Evolutionary conservation across 768 basidiomycete genomes (phyloP), one percentile per base, ranked within the genome.

Genomic region (Pisolithus sp.): DNA sequence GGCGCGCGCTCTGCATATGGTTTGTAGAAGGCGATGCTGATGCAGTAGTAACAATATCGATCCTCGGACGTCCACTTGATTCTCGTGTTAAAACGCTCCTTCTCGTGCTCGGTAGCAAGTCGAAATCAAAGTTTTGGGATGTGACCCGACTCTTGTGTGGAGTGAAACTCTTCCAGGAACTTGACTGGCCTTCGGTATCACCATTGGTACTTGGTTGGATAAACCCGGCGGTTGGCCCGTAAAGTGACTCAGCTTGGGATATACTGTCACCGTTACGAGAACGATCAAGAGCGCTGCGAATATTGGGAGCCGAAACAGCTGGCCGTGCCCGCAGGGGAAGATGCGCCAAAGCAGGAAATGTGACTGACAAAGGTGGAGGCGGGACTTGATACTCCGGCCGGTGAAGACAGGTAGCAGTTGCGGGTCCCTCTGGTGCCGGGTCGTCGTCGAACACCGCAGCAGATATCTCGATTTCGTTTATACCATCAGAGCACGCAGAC

Each of bases 371-470:
- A 13, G 51, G 61, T 12, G 57, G 45, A 0, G 52, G 15, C 30
- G 30, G 46, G 20, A 52, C 30, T 9, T 57, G 60, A 31, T 67
- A 68, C 30, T 67, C 60, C n/a, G 55, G 70, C 43, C 58, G 57
- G 21, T 68, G 53, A 6, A 71, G 58, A 52, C 66, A 68, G 2
- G 72, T 68, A 17, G 73, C 69, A 1, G 72, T 76, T 13, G 74
- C 73, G 15, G 73, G 74, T 1, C 75, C 74, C 47, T 75, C 73
- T 1, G 74, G 74, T 0, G 71, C 68, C 7, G 76, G 74, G 13
- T 73, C 59, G 31, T 72, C 70, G 50, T 76, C 75, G 53, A 71
- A 75, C 54, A 68, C 70, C 8, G 74, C 75, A 15, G 73, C 73
- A 12, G 75, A 76, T 34, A 76, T 65, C 39, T 73, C 66, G 48